Conservation (phyloP, 2,329 filamentous ascomycete species). For the Ceratocystis eucalypticola region DNA sequence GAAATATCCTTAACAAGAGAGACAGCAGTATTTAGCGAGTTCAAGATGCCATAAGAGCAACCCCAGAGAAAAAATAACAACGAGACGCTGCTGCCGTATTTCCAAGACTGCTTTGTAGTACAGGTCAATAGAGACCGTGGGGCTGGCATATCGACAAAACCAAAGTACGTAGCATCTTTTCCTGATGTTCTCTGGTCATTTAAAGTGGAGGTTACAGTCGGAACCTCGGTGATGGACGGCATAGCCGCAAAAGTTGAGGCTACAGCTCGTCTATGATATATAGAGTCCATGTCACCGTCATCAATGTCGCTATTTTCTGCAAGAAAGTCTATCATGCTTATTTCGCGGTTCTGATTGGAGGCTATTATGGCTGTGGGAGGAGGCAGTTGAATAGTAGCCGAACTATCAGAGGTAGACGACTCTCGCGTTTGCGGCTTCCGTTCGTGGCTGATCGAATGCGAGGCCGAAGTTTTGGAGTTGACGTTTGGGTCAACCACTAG, state of each 20-base stretch:
- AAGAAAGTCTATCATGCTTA: slow-evolving; percentile 16
- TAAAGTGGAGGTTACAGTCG: slow-evolving; percentile 23
- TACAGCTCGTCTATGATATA: slow-evolving; percentile 18
- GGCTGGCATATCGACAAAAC: slow-evolving; percentile 55
- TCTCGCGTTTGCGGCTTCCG: neutral
- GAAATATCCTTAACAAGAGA: slow-evolving; percentile 49
- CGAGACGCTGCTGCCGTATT: slow-evolving; percentile 61
- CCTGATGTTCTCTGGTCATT: slow-evolving; percentile 29
- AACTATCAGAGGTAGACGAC: neutral
- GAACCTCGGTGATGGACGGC: slow-evolving; percentile 22
- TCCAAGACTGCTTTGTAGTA: slow-evolving; percentile 50
- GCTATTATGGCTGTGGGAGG: neutral
- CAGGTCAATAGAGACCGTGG: slow-evolving; percentile 59
- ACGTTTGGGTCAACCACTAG: slow-evolving; percentile 38
- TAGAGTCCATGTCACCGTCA: slow-evolving; percentile 3
- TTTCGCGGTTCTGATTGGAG: neutral
- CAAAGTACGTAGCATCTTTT: slow-evolving; percentile 45
- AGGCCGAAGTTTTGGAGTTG: slow-evolving; percentile 12
- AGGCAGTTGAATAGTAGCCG: neutral
- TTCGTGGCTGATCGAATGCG: slow-evolving; percentile 15
- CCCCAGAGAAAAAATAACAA: slow-evolving; percentile 83
- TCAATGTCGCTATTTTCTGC: slow-evolving; percentile 10
- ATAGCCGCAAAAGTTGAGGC: slow-evolving; percentile 11
- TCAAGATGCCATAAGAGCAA: slow-evolving; percentile 75
- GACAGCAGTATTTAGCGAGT: slow-evolving; percentile 63